Conservation (phyloP, 176 grass and related monocot genomes). For the Cenchrus purpureus region DNA sequence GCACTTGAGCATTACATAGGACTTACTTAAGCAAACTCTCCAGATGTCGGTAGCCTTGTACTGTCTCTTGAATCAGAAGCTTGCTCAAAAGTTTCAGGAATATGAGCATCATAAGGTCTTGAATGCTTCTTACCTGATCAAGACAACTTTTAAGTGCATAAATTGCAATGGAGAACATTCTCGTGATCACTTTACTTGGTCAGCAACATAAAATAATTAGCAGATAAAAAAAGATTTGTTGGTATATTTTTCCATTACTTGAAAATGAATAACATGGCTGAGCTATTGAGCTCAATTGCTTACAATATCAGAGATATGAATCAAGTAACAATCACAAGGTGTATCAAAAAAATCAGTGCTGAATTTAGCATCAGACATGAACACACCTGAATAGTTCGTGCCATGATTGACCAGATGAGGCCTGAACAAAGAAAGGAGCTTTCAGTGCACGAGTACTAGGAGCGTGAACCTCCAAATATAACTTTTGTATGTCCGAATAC, state of each 20-base stretch:
- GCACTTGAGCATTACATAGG: background rate
- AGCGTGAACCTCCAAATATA: background rate
- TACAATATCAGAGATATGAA: too few relatives aligned
- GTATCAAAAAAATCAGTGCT: background rate
- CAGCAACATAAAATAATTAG: background rate
- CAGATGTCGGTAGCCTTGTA: background rate
- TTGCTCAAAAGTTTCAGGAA: background rate
- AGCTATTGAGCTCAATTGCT: too few relatives aligned
- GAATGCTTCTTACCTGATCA: background rate
- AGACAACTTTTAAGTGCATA: background rate
- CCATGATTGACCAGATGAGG: background rate
- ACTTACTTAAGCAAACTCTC: background rate
- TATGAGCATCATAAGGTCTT: background rate
- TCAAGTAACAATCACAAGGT: background rate
- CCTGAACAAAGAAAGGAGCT: constrained; percentile 1
- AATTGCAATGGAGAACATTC: background rate
- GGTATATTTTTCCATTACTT: too few relatives aligned
- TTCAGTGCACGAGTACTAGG: background rate
- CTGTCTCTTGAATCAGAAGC: background rate
- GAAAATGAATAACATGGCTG: too few relatives aligned
- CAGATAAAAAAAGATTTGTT: background rate
- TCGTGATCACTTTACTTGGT: background rate
- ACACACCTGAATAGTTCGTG: background rate
- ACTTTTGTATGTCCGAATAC: background rate
- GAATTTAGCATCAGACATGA: background rate